Conservation (phyloP, 2,329 filamentous ascomycete species). For the Aspergillus costaricaensis region DNA sequence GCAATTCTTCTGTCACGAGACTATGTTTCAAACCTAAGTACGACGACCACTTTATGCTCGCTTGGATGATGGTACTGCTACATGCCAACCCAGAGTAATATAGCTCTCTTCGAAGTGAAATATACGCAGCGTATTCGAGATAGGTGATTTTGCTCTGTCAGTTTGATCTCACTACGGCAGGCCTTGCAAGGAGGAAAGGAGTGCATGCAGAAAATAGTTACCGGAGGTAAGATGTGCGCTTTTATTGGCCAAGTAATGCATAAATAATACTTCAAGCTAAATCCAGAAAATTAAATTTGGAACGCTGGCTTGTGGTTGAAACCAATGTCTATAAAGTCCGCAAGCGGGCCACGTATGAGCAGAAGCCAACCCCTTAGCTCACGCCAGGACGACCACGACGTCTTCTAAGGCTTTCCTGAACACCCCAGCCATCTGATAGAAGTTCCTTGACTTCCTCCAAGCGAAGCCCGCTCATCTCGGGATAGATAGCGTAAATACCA, state of each 20-base stretch:
- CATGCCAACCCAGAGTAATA: no score
- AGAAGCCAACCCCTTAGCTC: background rate
- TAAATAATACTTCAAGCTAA: background rate
- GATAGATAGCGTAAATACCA: constrained; percentile 73
- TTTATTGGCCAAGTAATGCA: background rate
- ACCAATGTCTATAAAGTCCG: background rate
- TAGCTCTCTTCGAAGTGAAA: no score
- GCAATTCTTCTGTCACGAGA: no score
- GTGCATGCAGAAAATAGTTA: background rate
- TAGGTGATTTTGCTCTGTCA: background rate
- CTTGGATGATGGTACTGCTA: no score
- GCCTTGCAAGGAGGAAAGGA: background rate
- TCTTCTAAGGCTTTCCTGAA: constrained; percentile 50
- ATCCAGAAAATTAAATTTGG: background rate
- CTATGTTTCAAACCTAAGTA: no score
- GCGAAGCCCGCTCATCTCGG: constrained; percentile 79
- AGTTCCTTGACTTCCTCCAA: constrained; percentile 77
- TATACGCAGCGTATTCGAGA: background rate
- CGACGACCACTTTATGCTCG: no score
- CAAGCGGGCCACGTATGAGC: background rate
- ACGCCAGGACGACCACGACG: background rate
- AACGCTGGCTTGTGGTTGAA: background rate
- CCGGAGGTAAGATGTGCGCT: background rate
- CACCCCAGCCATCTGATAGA: constrained; percentile 72
- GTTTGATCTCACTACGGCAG: background rate